phyloP scores from a whole-genome alignment of 352 stramenopile genomes.

The Phytophthora ohioensis region DNA sequence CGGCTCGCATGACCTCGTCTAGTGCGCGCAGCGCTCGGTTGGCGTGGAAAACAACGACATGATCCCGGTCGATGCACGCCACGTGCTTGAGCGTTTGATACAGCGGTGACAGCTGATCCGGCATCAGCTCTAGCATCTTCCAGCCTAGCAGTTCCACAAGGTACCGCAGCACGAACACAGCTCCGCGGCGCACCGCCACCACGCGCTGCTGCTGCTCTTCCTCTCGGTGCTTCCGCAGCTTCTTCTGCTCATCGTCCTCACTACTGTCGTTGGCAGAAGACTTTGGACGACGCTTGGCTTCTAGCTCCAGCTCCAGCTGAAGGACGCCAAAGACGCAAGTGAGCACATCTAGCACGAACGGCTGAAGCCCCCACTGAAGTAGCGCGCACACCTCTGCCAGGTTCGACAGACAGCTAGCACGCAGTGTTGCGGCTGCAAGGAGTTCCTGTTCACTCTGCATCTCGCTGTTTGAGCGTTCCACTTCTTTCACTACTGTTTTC shows the following conservation, averaged over 20 bases:
- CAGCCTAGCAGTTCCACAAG: constrained; percentile 79
- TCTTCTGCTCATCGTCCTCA: constrained; percentile 26
- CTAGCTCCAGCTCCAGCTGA: constrained; percentile 68
- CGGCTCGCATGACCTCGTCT: constrained; percentile 71
- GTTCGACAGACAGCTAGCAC: constrained; percentile 89
- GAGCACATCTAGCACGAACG: constrained; percentile 79
- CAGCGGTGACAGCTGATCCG: constrained; percentile 73
- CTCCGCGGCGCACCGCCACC: constrained; percentile 73
- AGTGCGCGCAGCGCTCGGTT: constrained; percentile 59
- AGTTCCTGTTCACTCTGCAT: constrained; percentile 31
- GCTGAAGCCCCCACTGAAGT: constrained; percentile 76
- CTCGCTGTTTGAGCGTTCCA: constrained; percentile 7
- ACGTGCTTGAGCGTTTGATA: constrained; percentile 86
- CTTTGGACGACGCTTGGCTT: constrained; percentile 13
- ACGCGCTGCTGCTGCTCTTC: constrained; percentile 46
- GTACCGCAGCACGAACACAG: constrained; percentile 82
- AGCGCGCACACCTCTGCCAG: constrained; percentile 83
- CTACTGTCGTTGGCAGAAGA: constrained; percentile 3
- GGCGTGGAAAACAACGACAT: constrained; percentile 76
- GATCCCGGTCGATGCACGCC: constrained; percentile 63
- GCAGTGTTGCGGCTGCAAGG: constrained; percentile 67
- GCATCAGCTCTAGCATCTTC: constrained; percentile 78
- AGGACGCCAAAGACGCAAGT: constrained; percentile 84
- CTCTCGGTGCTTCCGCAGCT: constrained; percentile 22
- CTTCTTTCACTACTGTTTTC: not conserved